These are phyloP conservation scores for Trichoderma sp. DNA, from an alignment of 2,329 filamentous ascomycete species.

Conservation along the genomic window DNA sequence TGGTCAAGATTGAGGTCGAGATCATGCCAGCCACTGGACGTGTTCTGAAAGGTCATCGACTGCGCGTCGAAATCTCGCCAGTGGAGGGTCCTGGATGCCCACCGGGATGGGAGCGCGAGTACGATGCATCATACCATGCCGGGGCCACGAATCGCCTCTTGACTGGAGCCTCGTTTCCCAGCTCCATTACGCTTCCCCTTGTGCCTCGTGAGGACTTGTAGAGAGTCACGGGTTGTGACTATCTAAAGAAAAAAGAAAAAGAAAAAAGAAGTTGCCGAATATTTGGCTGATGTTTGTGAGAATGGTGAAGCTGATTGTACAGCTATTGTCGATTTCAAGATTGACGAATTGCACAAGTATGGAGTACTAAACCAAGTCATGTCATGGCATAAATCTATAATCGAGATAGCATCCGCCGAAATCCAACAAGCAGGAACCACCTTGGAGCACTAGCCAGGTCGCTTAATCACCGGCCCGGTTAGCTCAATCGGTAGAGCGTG, in stretches of 20 bases:
- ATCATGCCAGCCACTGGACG: not conserved
- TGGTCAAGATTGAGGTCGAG: not conserved
- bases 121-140: not conserved
- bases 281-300: no score
- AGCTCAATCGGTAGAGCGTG: constrained; percentile 61
- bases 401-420: no score
- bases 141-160: not conserved
- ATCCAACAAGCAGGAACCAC: no score
- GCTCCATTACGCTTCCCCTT: not conserved
- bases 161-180: not conserved
- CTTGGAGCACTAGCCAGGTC: no score
- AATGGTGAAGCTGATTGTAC: no score
- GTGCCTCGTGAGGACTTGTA: not conserved
- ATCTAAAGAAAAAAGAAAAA: no score
- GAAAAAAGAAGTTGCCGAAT: no score
- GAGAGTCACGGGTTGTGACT: not conserved
- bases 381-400: no score
- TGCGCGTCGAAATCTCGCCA: not conserved
- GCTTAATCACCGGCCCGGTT: constrained; percentile 31
- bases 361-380: no score
- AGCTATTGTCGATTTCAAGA: no score
- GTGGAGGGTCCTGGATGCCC: not conserved
- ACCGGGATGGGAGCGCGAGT: not conserved
- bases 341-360: no score
- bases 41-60: not conserved